A percentile compares a stretch with the other conserved stretches of the same genome.
Evolutionary conservation across 805 yeast species (phyloP).

Genomic region (Lachancea thermotolerans): DNA sequence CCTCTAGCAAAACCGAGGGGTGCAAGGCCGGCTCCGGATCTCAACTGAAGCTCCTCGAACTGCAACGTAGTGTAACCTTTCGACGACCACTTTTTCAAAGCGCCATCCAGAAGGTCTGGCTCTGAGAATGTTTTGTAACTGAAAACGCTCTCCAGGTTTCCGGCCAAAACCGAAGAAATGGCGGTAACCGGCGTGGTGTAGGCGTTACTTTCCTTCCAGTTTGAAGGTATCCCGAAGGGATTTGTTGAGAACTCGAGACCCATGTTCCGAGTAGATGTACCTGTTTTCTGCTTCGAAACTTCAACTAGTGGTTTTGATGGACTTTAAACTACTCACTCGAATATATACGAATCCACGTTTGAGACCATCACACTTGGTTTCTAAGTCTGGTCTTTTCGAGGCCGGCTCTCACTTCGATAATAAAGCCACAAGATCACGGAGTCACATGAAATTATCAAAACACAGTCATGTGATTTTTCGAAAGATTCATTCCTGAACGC

Average conservation of each 20-base stretch:
- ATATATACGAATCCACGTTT: too few species aligned
- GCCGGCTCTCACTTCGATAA: too few species aligned
- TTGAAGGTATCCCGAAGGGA: slow-evolving; percentile 59
- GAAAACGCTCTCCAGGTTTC: slow-evolving; percentile 49
- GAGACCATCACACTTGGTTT: too few species aligned
- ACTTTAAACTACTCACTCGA: too few species aligned
- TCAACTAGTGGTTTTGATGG: too few species aligned
- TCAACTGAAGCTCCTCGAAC: slow-evolving; percentile 49
- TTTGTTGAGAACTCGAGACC: slow-evolving; percentile 29
- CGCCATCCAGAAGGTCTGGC: slow-evolving; percentile 52
- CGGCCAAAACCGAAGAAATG: slow-evolving; percentile 48
- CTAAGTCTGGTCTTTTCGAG: too few species aligned
- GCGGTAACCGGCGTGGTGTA: slow-evolving; percentile 52
- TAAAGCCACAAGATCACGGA: not conserved
- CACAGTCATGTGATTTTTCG: not conserved
- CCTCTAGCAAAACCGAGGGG: slow-evolving; percentile 56
- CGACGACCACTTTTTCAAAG: slow-evolving; percentile 51
- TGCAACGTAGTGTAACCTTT: slow-evolving; percentile 9
- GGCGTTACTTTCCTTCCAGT: slow-evolving; percentile 44
- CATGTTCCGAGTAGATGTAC: slow-evolving; percentile 6
- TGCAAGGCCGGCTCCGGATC: slow-evolving; percentile 78
- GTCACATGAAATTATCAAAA: slow-evolving; percentile 3
- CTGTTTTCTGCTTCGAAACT: too few species aligned
- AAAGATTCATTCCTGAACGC: not conserved
- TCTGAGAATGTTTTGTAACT: slow-evolving; percentile 64